phyloP scores from a whole-genome alignment of 257 asterid genomes.

The Mitragyna speciosa region DNA sequence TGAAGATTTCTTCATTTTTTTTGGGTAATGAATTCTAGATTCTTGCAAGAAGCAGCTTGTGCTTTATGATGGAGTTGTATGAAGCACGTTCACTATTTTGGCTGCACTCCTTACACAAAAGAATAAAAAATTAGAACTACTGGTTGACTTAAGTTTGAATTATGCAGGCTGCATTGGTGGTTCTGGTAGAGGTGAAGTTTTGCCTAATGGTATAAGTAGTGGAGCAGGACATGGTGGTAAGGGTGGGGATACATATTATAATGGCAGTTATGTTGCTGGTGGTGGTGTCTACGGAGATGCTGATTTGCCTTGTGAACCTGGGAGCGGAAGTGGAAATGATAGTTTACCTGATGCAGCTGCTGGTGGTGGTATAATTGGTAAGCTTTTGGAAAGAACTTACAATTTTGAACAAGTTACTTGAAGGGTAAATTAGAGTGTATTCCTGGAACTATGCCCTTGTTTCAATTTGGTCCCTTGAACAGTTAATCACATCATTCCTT shows the following conservation, averaged over 20 bases:
- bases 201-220: slow-evolving; percentile 67
- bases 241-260: slow-evolving; percentile 84
- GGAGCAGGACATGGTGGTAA: slow-evolving; percentile 98
- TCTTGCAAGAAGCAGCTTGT: background rate
- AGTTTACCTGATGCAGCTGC: slow-evolving; percentile 59
- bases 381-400: slow-evolving; percentile 20
- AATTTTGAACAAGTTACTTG: background rate
- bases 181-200: slow-evolving; percentile 68
- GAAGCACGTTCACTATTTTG: background rate
- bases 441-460: background rate
- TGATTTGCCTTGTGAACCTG: slow-evolving; percentile 89
- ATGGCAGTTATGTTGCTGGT: slow-evolving; percentile 62
- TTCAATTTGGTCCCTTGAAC: background rate
- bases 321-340: slow-evolving; percentile 89
- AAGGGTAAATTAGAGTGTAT: background rate
- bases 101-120: background rate
- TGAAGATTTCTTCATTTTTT: background rate
- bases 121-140: background rate
- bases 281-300: slow-evolving; percentile 68
- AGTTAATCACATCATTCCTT: background rate
- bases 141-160: slow-evolving; percentile 5
- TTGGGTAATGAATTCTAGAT: background rate
- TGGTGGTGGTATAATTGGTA: slow-evolving; percentile 91
- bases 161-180: slow-evolving; percentile 82
- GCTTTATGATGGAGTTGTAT: background rate